A percentile compares a stretch with the other conserved stretches of the same genome.
phyloP scores from a whole-genome alignment of 1,284 basidiomycete genomes.

The Trichosporon asahii region DNA sequence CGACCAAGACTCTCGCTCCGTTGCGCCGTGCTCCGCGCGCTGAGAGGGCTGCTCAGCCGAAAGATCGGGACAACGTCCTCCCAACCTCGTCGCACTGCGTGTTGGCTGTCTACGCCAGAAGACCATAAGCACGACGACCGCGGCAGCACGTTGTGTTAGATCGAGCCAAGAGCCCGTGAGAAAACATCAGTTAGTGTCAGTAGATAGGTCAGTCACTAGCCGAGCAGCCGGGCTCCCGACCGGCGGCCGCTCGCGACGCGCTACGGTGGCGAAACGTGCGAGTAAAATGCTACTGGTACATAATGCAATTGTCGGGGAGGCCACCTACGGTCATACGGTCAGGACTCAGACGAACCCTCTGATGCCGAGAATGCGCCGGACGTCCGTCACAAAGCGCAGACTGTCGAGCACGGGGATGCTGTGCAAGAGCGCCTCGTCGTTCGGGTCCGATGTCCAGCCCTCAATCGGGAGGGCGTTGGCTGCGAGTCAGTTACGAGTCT shows the following conservation, averaged over 20 bases:
- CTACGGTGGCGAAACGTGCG: background rate
- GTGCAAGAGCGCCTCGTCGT: constrained; percentile 93
- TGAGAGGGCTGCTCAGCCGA: too few relatives aligned
- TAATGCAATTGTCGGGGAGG: background rate
- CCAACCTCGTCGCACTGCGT: too few relatives aligned
- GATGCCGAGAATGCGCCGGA: constrained; percentile 85
- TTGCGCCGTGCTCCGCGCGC: too few relatives aligned
- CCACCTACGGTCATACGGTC: background rate
- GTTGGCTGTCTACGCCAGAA: too few relatives aligned
- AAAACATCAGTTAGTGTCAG: too few relatives aligned
- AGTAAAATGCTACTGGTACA: constrained; percentile 1
- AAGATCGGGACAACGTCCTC: too few relatives aligned
- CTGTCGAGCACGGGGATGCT: constrained; percentile 92
- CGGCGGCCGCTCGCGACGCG: background rate
- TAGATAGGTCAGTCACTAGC: too few relatives aligned
- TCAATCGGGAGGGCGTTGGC: constrained; percentile 98
- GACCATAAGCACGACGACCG: too few relatives aligned
- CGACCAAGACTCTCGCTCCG: too few relatives aligned
- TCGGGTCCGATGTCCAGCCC: constrained; percentile 97
- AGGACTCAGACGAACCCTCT: constrained; percentile 50
- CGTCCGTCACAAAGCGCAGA: constrained; percentile 90
- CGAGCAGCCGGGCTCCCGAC: background rate
- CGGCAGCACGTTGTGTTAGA: too few relatives aligned
- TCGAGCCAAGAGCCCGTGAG: too few relatives aligned
- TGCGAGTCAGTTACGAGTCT: constrained; percentile 41